Base-by-base conservation (phyloP, 2,329 filamentous ascomycete genomes). In the Colletotrichum sidae region DNA sequence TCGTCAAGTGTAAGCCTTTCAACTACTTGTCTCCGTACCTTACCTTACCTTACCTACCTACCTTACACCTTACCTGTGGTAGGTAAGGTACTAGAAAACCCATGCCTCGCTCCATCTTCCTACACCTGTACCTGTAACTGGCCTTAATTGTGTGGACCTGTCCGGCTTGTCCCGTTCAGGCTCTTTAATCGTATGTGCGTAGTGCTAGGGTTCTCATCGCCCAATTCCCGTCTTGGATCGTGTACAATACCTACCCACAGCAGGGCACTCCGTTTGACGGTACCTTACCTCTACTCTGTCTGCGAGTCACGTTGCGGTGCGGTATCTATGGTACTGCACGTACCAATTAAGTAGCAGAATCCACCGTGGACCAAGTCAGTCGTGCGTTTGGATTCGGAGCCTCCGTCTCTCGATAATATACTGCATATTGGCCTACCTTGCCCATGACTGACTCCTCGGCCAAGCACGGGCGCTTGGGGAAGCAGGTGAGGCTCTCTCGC, bases 111-210 rank as follows among this genome's bases (percentile, higher is more conserved):
- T 46, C 44, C 44, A 17, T 15, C 44, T 15, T 15, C 44, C 15
- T 46, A 10, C 44, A 15, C 13, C 15, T 13, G 46, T 37, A 58
- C 50, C 50, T 44, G 55, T 45, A 47, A 47, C 46, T 38, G 46
- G 25, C 45, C 39, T 50, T 13, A 37, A 25, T 25, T 25, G 4
- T 25, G 25, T 25, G 25, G 25, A 25, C 25, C 38, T 38, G 38
- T 42, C 55, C 46, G 46, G 55, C 55, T 58, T 50, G 46, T 51
- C 55, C 47, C 38, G 10, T 58, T 58, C 44, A n/a, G 46, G 55
- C 34, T 8, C 37, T 35, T 42, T 7, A 10, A n/a, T n/a, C n/a
- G n/a, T n/a, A n/a, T 47, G 13, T 42, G 46, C 17, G 42, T 51
- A 44, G 46, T 39, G 46, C 55, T 39, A 25, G 25, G 25, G 25